These are phyloP conservation scores for Achaetomium macrosporum DNA, from an alignment of 2,329 filamentous ascomycete species.

Conservation along the genomic window DNA sequence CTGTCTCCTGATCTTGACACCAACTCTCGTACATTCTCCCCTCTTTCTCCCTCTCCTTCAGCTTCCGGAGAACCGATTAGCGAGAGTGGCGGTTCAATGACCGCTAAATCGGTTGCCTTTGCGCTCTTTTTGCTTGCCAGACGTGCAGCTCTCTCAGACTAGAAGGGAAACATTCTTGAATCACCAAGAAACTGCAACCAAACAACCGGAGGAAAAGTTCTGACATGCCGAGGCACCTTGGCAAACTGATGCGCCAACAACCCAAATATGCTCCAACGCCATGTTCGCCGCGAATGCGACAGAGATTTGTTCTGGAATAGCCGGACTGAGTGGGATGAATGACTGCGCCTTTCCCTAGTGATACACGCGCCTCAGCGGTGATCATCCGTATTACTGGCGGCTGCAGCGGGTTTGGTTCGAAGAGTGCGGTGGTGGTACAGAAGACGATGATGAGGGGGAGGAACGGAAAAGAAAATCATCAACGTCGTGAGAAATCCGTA, in stretches of 20 bases:
- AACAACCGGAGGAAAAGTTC: background rate
- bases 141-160: background rate
- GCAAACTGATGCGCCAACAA: background rate
- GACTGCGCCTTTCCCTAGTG: conserved; percentile 1
- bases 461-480: conserved; percentile 17
- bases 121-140: background rate
- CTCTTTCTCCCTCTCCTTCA: background rate
- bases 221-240: conserved; percentile 3
- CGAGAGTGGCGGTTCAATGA: background rate
- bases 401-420: background rate
- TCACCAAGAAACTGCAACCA: conserved; percentile 12
- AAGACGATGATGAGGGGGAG: background rate
- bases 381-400: conserved; percentile 7
- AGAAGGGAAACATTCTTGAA: conserved; percentile 10
- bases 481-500: conserved; percentile 25
- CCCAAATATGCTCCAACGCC: conserved; percentile 4
- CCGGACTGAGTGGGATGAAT: conserved; percentile 5
- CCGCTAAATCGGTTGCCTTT: background rate
- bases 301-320: background rate
- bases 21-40: background rate
- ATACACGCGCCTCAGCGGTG: background rate
- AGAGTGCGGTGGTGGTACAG: conserved; percentile 13
- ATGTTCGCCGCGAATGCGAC: conserved; percentile 1
- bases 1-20: background rate
- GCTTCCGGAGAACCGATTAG: background rate